phyloP scores from a whole-genome alignment of 106 monocot species.

The Triglochin maritima region DNA sequence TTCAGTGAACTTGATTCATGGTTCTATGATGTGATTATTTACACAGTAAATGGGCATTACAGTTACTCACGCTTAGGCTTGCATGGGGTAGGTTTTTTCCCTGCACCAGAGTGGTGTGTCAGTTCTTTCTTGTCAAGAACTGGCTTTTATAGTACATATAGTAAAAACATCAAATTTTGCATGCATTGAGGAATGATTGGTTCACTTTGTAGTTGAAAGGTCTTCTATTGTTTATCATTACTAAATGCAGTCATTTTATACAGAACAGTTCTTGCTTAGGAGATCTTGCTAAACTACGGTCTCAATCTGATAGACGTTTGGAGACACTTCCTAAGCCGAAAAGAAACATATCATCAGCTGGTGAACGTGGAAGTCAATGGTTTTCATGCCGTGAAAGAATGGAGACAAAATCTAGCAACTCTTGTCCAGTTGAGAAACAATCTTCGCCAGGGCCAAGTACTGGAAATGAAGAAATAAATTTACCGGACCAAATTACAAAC shows the following conservation, averaged over 20 bases:
- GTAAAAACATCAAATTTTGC: not conserved
- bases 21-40: not conserved
- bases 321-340: not conserved
- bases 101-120: not conserved
- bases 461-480: not conserved
- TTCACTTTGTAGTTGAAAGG: not conserved
- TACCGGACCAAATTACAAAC: not conserved
- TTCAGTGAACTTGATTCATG: too few species aligned
- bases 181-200: not conserved
- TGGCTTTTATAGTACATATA: not conserved
- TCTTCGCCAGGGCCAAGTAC: not conserved
- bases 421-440: not conserved
- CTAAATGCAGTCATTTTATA: not conserved
- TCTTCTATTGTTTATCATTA: not conserved
- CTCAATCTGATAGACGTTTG: not conserved
- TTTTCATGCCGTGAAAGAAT: not conserved
- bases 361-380: not conserved
- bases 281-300: not conserved
- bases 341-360: not conserved
- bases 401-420: slow-evolving; percentile 5
- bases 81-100: slow-evolving; percentile 1
- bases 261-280: slow-evolving; percentile 3
- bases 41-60: not conserved
- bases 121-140: not conserved
- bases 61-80: not conserved